These are phyloP conservation scores for Erucastrum elatum DNA, from an alignment of 345 rosid species.

Conservation along the genomic window DNA sequence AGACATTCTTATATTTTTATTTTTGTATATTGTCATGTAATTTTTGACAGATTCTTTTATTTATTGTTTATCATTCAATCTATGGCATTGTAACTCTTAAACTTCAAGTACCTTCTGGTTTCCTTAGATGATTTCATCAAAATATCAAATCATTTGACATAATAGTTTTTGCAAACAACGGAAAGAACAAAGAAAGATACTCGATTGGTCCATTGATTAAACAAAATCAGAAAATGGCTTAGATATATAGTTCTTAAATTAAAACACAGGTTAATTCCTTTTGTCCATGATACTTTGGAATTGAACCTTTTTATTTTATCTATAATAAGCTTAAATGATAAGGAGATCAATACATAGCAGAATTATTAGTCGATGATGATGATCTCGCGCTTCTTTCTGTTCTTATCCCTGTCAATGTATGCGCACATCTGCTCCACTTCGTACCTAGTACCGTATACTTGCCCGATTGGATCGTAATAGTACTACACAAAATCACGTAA, in stretches of 20 bases:
- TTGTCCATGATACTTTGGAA: neutral
- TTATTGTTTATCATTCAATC: conserved; percentile 21
- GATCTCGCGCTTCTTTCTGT: neutral
- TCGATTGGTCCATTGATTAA: neutral
- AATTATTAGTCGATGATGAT: conserved; percentile 3
- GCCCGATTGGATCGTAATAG: conserved; percentile 21
- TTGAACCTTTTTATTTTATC: neutral
- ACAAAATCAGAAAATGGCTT: neutral
- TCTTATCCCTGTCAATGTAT: neutral
- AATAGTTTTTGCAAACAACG: too few relatives aligned
- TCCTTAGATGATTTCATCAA: too few relatives aligned
- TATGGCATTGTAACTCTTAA: neutral
- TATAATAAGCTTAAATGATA: neutral
- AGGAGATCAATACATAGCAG: neutral
- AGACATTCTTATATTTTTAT: neutral
- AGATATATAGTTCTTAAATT: neutral
- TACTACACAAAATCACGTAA: conserved; percentile 17
- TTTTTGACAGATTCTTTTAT: conserved; percentile 27
- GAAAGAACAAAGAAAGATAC: too few relatives aligned
- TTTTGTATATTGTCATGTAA: neutral
- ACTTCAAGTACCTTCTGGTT: too few relatives aligned
- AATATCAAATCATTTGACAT: too few relatives aligned
- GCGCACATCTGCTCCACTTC: neutral
- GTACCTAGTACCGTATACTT: neutral
- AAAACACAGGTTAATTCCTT: neutral